Base-by-base conservation (phyloP, 495 filamentous ascomycete genomes). In the Xylaria scruposa region DNA sequence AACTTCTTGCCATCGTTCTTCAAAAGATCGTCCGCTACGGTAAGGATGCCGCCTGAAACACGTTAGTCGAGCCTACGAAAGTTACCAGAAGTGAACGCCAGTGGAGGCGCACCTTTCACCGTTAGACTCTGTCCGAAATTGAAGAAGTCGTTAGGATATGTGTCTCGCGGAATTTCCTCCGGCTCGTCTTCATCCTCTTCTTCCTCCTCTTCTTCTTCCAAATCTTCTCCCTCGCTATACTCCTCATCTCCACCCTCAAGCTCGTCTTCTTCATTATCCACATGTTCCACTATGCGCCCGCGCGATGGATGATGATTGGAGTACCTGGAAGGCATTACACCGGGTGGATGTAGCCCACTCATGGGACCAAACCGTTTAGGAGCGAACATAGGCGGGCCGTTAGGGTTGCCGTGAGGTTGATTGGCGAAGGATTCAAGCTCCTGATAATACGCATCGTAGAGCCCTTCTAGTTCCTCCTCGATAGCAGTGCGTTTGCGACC, bases 1-100 rank as follows among this genome's bases (percentile, higher is more conserved):
- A 99, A 99, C 78, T 97, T 97, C 81, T 97, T 97, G 78, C 96
- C 96, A 80, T 99, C 96, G 80, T 99, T 99, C 81, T 98, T 97
- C 42, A 99, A 87, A 63, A 99, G 86, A 82, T 99, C 96, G 83
- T 99, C 96, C 78, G 96, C 96, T 75, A 99, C 97, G 67, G 96
- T 99, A 77, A 99, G 90, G 78, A 98, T 98, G 73, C 97, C 97
- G 84, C 96, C 95, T 98, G 85, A 70, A 77, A 72, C 17, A 75
- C 61, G 72, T 79, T 72, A 79, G 78, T 77, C 70, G 69, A 72
- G 73, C 68, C 78, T 61, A 75, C 77, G 79, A 69, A 74, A 69
- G 36, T 58, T 60, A 70, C 74, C 70, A 76, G 80, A 81, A 80
- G 76, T 81, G 63, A 70, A 75, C 64, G 38, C 36, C 15, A 46